Evolutionary conservation across 2,329 filamentous ascomycete genomes (phyloP).

Genomic region (Colletotrichum agaves): DNA sequence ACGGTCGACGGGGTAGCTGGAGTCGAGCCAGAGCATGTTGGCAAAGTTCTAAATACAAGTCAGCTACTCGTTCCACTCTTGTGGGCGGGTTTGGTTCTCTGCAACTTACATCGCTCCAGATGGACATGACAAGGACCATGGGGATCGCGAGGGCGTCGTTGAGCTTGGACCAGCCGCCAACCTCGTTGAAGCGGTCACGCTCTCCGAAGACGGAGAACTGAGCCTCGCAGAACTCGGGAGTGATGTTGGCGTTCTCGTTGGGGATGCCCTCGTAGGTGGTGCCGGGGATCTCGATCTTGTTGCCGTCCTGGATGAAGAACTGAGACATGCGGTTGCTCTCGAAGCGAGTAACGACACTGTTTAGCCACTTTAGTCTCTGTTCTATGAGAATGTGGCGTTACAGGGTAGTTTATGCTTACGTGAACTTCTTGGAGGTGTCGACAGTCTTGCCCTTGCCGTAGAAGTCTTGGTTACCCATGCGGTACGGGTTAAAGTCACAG

Average conservation of each 20-base stretch:
- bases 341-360: constrained; percentile 70
- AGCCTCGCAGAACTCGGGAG: constrained; percentile 62
- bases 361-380: not conserved
- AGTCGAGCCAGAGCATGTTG: constrained; percentile 75
- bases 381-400: constrained; percentile 50
- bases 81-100: rapidly evolving
- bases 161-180: constrained; percentile 67
- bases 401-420: constrained; percentile 35
- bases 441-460: constrained; percentile 68
- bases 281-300: constrained; percentile 27
- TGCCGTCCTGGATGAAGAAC: constrained; percentile 38
- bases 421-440: constrained; percentile 67
- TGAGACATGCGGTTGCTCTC: constrained; percentile 33
- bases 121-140: constrained; percentile 71
- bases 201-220: constrained; percentile 67
- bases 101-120: constrained; percentile 64
- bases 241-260: constrained; percentile 68
- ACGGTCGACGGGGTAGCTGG: constrained; percentile 57
- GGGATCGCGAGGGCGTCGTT: constrained; percentile 60
- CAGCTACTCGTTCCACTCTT: not conserved
- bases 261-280: constrained; percentile 53
- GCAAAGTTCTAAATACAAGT: constrained; percentile 55
- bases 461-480: constrained; percentile 67
- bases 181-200: constrained; percentile 58
- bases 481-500: constrained; percentile 74